Base-by-base conservation (phyloP, 176 grass and related monocot genomes). In the Themeda triandra region DNA sequence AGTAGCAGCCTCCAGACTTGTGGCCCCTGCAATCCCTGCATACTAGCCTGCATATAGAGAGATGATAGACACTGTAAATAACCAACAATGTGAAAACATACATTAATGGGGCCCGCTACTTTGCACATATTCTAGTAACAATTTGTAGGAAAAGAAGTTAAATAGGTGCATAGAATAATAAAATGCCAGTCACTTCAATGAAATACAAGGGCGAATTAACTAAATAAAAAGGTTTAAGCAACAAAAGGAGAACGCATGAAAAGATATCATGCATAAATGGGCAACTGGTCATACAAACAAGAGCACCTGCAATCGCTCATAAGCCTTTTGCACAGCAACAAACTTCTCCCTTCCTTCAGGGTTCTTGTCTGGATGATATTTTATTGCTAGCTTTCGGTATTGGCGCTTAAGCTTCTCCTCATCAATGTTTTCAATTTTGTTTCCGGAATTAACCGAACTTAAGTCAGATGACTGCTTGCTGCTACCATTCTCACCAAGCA, bases 301-400 rank as follows among this genome's bases (percentile, higher is more conserved):
- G n/a, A 60, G 48, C 86, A 99, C 96, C 93, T 99, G 96, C 85
- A 99, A 88, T 33, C 96, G 89, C 76, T 99, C 96, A 63, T 99
- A 99, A 88, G 96, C 96, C 91, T 99, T 99, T 81, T 99, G 96
- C 29, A 99, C 96, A 87, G 90, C 91, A 75, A 99, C 93, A 87
- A 99, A 99, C 79, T 96, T 99, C 72, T 99, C 96, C 75, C 96
- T 90, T 51, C 96, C 96, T 87, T 99, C 93, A 88, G 96, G 96
- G 84, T 99, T 99, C 79, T 99, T 99, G 71, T 99, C 96, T 87
- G 96, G 96, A 94, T 99, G 96, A 31, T 99, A 99, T 77, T 92
- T 91, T 71, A 99, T 99, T 71, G 96, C 96, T 76, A 99, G 85
- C 84, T 99, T 99, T 28, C 96, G 82, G 76, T 99, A 99, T 73